Evolutionary conservation across 768 basidiomycete species (phyloP).

Genomic region (Hericium rajendrae): DNA sequence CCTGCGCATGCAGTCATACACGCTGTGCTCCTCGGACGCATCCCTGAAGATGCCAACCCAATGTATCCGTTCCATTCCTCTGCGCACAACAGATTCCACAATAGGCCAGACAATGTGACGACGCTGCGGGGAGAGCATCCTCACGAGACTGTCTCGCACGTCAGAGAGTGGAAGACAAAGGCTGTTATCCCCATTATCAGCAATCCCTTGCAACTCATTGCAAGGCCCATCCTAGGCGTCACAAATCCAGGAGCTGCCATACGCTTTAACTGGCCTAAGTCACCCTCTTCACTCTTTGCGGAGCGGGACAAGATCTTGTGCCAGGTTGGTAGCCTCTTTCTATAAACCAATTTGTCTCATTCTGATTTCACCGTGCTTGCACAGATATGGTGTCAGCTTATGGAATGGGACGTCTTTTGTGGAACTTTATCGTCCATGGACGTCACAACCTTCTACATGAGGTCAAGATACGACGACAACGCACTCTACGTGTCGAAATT

Average conservation of each 20-base stretch:
- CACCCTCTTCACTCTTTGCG: neutral
- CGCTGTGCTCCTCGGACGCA: neutral
- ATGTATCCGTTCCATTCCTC: neutral
- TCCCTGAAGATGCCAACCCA: neutral
- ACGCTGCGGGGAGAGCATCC: neutral
- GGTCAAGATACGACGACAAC: neutral
- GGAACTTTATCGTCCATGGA: neutral
- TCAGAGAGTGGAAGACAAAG: neutral
- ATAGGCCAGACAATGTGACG: neutral
- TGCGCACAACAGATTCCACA: neutral
- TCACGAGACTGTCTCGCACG: neutral
- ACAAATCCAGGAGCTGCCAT: neutral
- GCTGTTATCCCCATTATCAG: neutral
- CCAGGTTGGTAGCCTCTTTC: neutral
- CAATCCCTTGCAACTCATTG: neutral
- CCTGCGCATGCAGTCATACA: neutral
- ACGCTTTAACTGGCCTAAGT: neutral
- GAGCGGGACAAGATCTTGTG: neutral
- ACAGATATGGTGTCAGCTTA: neutral
- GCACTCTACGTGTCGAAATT: neutral
- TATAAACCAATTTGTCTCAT: neutral
- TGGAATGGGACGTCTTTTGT: neutral
- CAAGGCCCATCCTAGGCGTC: neutral
- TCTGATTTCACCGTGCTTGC: neutral
- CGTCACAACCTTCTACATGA: neutral